Percentiles rank a stretch among this genome's conserved stretches.
Conservation (phyloP, 106 monocot species). For the Acorus calamus region DNA sequence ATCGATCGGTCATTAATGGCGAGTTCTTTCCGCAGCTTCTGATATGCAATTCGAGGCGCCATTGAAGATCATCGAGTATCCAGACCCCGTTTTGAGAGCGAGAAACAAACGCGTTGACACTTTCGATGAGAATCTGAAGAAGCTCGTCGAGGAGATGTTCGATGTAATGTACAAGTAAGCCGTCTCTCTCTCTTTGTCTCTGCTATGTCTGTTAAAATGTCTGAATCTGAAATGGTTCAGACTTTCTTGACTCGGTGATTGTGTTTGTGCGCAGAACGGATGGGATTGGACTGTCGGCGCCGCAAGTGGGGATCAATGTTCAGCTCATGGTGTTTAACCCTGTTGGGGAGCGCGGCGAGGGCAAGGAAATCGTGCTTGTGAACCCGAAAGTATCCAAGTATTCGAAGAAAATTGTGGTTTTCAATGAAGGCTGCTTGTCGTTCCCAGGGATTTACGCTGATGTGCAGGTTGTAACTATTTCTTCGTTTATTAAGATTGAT, state of each 20-base stretch:
- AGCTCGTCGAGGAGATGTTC: conserved; percentile 75
- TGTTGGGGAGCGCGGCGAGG: conserved; percentile 75
- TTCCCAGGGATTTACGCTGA: conserved; percentile 93
- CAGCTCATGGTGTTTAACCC: conserved; percentile 96
- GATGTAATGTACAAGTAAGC: conserved; percentile 98
- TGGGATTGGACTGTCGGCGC: conserved; percentile 96
- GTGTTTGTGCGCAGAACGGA: conserved; percentile 56
- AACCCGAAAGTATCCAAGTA: conserved; percentile 72
- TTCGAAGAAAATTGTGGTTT: conserved; percentile 43
- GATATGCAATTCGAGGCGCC: conserved; percentile 62
- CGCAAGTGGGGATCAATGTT: conserved; percentile 91
- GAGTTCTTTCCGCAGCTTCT: conserved; percentile 26
- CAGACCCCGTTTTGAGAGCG: conserved; percentile 71
- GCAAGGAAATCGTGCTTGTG: conserved; percentile 90
- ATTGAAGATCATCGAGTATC: conserved; percentile 81
- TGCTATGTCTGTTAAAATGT: not conserved
- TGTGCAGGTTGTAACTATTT: conserved; percentile 54
- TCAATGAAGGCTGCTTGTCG: conserved; percentile 91
- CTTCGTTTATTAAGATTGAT: not conserved
- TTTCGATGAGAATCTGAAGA: conserved; percentile 72
- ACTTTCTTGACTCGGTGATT: not conserved
- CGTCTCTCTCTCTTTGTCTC: not conserved
- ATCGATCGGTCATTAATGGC: not conserved
- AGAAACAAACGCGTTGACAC: conserved; percentile 80
- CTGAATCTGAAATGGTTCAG: not conserved